These are phyloP conservation scores for Hypoxylon sp. DNA, from an alignment of 2,329 filamentous ascomycete species.

Conservation along the genomic window DNA sequence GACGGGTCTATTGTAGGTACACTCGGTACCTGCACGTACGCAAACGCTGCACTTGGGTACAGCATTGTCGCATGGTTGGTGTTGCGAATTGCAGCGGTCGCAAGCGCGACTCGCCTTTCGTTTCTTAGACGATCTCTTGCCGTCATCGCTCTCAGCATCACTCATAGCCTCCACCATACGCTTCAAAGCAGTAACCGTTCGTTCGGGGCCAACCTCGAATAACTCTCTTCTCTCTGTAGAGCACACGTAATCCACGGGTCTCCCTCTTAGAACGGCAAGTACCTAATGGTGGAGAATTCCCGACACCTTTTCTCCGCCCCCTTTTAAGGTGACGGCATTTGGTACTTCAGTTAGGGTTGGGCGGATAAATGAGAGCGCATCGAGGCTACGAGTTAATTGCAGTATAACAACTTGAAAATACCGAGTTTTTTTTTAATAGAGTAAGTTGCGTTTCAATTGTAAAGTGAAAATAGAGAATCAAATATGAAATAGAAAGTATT, in stretches of 20 bases:
- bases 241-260: slow-evolving; percentile 20
- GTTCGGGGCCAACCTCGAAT: slow-evolving; percentile 38
- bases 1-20: slow-evolving; percentile 56
- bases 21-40: slow-evolving; percentile 56
- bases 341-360: slow-evolving; percentile 12
- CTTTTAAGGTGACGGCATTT: slow-evolving; percentile 30
- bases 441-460: slow-evolving; percentile 24
- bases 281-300: slow-evolving; percentile 19
- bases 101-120: slow-evolving; percentile 57
- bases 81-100: slow-evolving; percentile 64
- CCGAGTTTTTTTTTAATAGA: slow-evolving; percentile 1
- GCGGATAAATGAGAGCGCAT: slow-evolving; percentile 12
- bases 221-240: slow-evolving; percentile 12
- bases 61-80: slow-evolving; percentile 65
- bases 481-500: slow-evolving; percentile 14
- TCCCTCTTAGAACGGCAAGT: slow-evolving; percentile 13
- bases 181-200: slow-evolving; percentile 34
- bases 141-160: slow-evolving; percentile 56
- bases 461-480: slow-evolving; percentile 26
- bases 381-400: neutral
- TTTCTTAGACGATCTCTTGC: slow-evolving; percentile 55
- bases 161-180: slow-evolving; percentile 54
- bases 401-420: slow-evolving; percentile 1
- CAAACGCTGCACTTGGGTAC: slow-evolving; percentile 64
- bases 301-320: slow-evolving; percentile 23